phyloP scores from a whole-genome alignment of 2,329 filamentous ascomycete genomes.

The Trichoderma polysporum region DNA sequence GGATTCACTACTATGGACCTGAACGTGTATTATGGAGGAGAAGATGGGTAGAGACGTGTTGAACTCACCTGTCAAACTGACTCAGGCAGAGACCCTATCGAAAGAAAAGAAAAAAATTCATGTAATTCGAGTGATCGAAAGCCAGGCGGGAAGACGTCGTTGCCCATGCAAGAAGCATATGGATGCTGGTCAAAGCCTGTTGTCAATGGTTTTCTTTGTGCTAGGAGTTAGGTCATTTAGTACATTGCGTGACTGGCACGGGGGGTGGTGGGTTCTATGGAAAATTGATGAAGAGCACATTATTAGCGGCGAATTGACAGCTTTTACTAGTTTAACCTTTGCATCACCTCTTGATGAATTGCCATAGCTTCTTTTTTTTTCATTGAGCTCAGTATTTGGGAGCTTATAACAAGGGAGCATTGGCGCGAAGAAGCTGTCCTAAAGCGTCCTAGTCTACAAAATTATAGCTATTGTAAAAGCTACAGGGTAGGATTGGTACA shows the following conservation, averaged over 20 bases:
- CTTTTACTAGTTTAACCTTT: neutral
- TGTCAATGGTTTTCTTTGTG: neutral
- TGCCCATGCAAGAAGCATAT: neutral
- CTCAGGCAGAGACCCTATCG: neutral
- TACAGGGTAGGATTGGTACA: neutral
- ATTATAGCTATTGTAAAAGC: neutral
- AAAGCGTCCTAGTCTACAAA: neutral
- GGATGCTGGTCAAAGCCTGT: neutral
- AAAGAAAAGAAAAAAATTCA: neutral
- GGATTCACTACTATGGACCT: neutral
- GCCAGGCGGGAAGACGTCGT: neutral
- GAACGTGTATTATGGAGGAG: neutral
- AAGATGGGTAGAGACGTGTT: neutral
- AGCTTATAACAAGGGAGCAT: neutral
- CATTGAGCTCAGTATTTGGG: neutral
- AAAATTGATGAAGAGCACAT: neutral
- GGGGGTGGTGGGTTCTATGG: neutral
- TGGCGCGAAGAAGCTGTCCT: neutral
- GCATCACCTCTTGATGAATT: neutral
- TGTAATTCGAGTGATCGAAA: neutral
- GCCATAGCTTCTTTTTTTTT: neutral
- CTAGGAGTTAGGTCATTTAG: neutral
- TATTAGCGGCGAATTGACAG: neutral
- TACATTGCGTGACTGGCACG: slow-evolving; percentile 5
- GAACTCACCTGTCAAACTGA: neutral